phyloP scores from a whole-genome alignment of 352 stramenopile genomes.

The Plasmopara muralis region DNA sequence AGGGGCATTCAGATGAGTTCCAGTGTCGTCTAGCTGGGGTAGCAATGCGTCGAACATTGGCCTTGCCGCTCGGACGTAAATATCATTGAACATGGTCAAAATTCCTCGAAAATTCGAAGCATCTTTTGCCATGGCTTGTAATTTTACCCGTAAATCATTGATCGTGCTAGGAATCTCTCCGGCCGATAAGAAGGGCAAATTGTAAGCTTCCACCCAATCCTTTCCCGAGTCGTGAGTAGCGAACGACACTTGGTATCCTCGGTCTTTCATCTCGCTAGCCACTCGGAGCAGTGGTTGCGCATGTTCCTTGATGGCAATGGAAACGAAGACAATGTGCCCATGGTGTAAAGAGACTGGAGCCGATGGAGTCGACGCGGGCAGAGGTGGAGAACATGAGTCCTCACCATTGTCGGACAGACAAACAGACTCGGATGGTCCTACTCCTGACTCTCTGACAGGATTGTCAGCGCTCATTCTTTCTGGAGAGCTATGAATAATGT shows the following conservation, averaged over 20 bases:
- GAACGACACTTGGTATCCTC: constrained; percentile 74
- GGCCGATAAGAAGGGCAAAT: constrained; percentile 62
- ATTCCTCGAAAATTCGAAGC: constrained; percentile 80
- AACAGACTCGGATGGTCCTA: constrained; percentile 5
- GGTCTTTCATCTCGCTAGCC: constrained; percentile 60
- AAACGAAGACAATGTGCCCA: constrained; percentile 70
- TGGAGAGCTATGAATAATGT: constrained; percentile 2
- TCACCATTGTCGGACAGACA: constrained; percentile 14
- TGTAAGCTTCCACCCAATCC: constrained; percentile 56
- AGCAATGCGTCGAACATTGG: constrained; percentile 77
- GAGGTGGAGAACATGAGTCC: constrained; percentile 11
- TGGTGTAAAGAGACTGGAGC: constrained; percentile 16
- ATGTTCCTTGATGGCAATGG: constrained; percentile 78
- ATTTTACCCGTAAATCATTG: constrained; percentile 58
- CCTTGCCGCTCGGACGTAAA: constrained; percentile 67
- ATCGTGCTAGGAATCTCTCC: constrained; percentile 68
- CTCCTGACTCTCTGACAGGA: constrained; percentile 9
- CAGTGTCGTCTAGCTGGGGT: constrained; percentile 29
- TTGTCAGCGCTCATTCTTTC: constrained; percentile 11
- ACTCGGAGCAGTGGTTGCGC: constrained; percentile 69
- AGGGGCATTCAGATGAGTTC: constrained; percentile 20
- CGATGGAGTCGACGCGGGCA: constrained; percentile 1
- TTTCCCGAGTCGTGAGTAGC: constrained; percentile 76
- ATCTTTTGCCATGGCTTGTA: constrained; percentile 76
- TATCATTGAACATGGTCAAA: constrained; percentile 85